Base-by-base conservation (phyloP, 768 basidiomycete genomes). In the Termitomyces sp. region DNA sequence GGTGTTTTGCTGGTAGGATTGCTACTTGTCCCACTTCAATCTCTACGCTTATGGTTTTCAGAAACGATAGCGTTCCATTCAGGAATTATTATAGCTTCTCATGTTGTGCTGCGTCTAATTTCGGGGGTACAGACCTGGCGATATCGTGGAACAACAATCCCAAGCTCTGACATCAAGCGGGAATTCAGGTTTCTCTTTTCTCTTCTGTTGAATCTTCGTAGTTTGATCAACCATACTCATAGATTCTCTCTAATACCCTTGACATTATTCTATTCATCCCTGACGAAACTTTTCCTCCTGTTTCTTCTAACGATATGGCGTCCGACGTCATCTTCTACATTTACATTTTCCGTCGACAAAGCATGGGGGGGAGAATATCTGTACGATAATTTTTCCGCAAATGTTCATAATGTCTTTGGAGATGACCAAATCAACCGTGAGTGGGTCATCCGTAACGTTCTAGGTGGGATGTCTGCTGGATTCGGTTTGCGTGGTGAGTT, bases 381-480 rank as follows among this genome's bases (percentile, higher is more conserved):
- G 16, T 62, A 55, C n/a, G 63, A 74, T 50, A 72, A 73, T 16
- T 64, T 77, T 58, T 45, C 81, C 24, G 59, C 71, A 8, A 53
- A 66, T n/a, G 75, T 77, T 3, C 75, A 87, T 46, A 74, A 81
- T 57, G 63, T 87, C 3, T 75, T 91, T 53, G 86, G 88, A 61
- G 89, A 91, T 52, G 85, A 87, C 60, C 82, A 80, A 32, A 71
- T 93, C 1, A 89, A 93, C 68, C 81, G 88, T 7, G 89, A 88
- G 65, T 94, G 92, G 92, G 74, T 92, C 6, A 84, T 93, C 4
- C 79, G 92, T 26, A 93, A 94, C 63, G 76, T 92, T 10, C 74
- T 94, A 2, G 92, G 92, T 12, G 92, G 92, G 0, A 86, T 94
- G 83, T 87, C 90, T 12, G 87, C 91, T 33, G 92, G 92, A 1